phyloP scores from a whole-genome alignment of 2,329 filamentous ascomycete species.

The Kalaharituber pfeilii region DNA sequence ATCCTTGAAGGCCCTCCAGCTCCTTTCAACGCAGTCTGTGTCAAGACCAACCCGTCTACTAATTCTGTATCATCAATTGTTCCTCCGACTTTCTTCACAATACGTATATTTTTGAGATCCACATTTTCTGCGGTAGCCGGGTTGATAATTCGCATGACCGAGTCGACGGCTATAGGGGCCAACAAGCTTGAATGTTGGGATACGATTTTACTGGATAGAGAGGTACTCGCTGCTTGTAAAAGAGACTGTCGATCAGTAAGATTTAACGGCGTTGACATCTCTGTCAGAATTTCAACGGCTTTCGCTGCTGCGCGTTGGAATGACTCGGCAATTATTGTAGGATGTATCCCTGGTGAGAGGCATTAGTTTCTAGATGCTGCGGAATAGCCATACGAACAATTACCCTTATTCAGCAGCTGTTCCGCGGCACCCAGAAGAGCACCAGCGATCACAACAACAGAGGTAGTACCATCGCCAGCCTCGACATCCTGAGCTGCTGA shows the following conservation, averaged over 20 bases:
- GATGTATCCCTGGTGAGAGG: slow-evolving; percentile 50
- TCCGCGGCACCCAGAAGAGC: slow-evolving; percentile 88
- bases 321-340: slow-evolving; percentile 89
- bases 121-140: slow-evolving; percentile 91
- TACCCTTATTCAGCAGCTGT: slow-evolving; percentile 67
- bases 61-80: slow-evolving; percentile 98
- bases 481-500: slow-evolving; percentile 96
- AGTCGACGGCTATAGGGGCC: slow-evolving; percentile 95
- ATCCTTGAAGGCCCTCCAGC: slow-evolving; percentile 79
- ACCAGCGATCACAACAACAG: slow-evolving; percentile 92
- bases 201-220: slow-evolving; percentile 95
- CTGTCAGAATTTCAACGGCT: slow-evolving; percentile 75
- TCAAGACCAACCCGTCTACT: slow-evolving; percentile 82
- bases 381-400: slow-evolving; percentile 1
- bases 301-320: slow-evolving; percentile 89
- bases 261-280: slow-evolving; percentile 88
- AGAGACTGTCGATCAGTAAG: slow-evolving; percentile 76
- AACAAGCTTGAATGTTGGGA: slow-evolving; percentile 90
- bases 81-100: slow-evolving; percentile 92
- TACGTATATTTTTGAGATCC: slow-evolving; percentile 87
- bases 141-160: slow-evolving; percentile 89
- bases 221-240: slow-evolving; percentile 90
- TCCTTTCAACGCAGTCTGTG: slow-evolving; percentile 84
- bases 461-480: slow-evolving; percentile 94
- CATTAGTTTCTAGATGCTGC: not conserved